Conservation (phyloP, 768 basidiomycete species). For the Mycena filopes region DNA sequence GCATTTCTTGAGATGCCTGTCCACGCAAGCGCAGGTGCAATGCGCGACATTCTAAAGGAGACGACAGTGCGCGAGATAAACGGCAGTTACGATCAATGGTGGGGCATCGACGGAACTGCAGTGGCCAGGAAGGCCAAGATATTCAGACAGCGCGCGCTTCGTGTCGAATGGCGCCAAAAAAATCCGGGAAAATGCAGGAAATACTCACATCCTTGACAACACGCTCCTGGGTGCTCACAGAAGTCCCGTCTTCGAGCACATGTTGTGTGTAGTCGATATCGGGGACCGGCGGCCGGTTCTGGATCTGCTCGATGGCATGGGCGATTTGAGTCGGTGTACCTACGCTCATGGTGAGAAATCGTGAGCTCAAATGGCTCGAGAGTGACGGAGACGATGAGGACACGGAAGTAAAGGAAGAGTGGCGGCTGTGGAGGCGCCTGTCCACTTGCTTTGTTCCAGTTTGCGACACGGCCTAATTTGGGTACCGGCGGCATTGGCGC, state of each 20-base stretch:
- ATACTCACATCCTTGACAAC: constrained; percentile 91
- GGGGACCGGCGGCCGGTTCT: constrained; percentile 60
- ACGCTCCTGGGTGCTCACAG: constrained; percentile 93
- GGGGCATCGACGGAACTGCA: too few species aligned
- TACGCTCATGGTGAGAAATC: constrained; percentile 46
- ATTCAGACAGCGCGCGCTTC: constrained; percentile 25
- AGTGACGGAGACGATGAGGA: background rate
- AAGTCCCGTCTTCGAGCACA: constrained; percentile 89
- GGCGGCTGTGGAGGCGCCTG: background rate
- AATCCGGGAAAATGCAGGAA: constrained; percentile 2
- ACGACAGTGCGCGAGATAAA: background rate
- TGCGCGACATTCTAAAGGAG: too few species aligned
- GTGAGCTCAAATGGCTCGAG: constrained; percentile 11
- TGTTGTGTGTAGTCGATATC: constrained; percentile 93
- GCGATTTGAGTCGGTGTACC: constrained; percentile 58
- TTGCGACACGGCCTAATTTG: constrained; percentile 7
- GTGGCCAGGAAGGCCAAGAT: too few species aligned
- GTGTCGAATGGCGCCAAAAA: constrained; percentile 5
- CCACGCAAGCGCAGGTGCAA: background rate
- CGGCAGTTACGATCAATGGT: too few species aligned
- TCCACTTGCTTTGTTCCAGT: constrained; percentile 19
- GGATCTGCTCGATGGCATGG: constrained; percentile 75
- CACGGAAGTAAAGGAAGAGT: constrained; percentile 16
- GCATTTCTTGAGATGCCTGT: background rate
- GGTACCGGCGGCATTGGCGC: constrained; percentile 17